Base-by-base conservation (phyloP, 2,329 filamentous ascomycete genomes). In the Emmonsia crescens region DNA sequence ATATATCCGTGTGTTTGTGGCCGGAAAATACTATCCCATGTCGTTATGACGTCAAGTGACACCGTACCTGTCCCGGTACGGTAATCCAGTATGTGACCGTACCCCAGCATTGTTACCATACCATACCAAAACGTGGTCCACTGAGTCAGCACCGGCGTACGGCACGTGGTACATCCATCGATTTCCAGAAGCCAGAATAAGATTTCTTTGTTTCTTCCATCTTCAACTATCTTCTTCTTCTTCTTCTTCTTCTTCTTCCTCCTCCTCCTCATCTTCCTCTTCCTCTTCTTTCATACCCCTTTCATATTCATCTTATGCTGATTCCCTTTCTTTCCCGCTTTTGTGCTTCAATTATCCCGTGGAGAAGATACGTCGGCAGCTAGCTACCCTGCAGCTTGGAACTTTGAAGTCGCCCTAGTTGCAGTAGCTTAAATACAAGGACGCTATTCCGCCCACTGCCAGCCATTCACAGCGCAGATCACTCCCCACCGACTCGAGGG, bases 291-390 rank as follows among this genome's bases (percentile, higher is more conserved):
- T 21, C 48, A 49, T 42, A 51, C 40, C 29, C 49, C 51, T 31
- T 51, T 33, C 40, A 29, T 40, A 16, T 59, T 56, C 42, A 42
- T 52, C 29, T 42, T 55, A 49, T 48, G 21, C 40, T 29, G 24
- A 21, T 51, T 60, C 56, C 60, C 54, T 49, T 64, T 46, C 49
- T 51, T 52, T 14, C n/a, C 38, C 57, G 21, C 49, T 44, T 46
- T 61, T 33, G 42, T 55, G 33, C 55, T 42, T 42, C 40, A 8
- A n/a, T 21, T 3, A n/a, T n/a, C n/a, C n/a, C n/a, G n/a, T n/a
- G n/a, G n/a, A n/a, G n/a, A n/a, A n/a, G n/a, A n/a, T n/a, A n/a
- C n/a, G n/a, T n/a, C n/a, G n/a, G n/a, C n/a, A 10, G 49, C 21
- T 1, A 29, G n/a, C 14, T 33, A 14, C 33, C 33, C 33, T 36